Evolutionary conservation across 495 filamentous ascomycete genomes (phyloP).

Genomic region (Talaromyces stipitatus): DNA sequence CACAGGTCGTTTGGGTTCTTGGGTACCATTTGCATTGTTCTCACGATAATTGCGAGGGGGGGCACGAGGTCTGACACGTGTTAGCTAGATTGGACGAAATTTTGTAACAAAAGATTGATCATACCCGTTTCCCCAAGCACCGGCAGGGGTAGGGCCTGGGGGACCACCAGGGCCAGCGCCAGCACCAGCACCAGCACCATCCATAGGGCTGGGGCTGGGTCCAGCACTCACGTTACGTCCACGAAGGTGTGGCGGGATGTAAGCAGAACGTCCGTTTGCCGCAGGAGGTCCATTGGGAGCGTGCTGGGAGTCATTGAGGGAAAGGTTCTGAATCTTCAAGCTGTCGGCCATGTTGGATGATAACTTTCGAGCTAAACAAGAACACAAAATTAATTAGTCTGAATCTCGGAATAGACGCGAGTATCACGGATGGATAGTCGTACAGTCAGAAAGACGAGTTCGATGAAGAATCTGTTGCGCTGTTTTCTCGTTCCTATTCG

Average conservation of each 20-base stretch:
- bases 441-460: background rate
- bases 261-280: slow-evolving; percentile 59
- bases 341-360: slow-evolving; percentile 79
- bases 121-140: slow-evolving; percentile 36
- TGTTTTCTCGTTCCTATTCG: background rate
- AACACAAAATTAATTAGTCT: slow-evolving; percentile 2
- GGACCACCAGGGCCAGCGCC: slow-evolving; percentile 26
- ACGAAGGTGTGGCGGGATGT: slow-evolving; percentile 95
- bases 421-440: background rate
- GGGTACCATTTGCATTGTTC: slow-evolving; percentile 36
- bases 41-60: slow-evolving; percentile 53
- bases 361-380: slow-evolving; percentile 6
- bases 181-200: slow-evolving; percentile 30
- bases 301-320: slow-evolving; percentile 65
- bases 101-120: slow-evolving; percentile 9
- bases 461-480: background rate
- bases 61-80: background rate
- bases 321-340: slow-evolving; percentile 83
- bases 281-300: slow-evolving; percentile 36
- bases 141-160: slow-evolving; percentile 6
- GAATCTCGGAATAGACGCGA: background rate
- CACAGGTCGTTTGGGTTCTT: slow-evolving; percentile 24
- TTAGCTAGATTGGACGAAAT: slow-evolving; percentile 1
- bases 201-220: slow-evolving; percentile 19
- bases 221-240: slow-evolving; percentile 38